Conservation (phyloP, 768 basidiomycete genomes). For the Collybia nuda region DNA sequence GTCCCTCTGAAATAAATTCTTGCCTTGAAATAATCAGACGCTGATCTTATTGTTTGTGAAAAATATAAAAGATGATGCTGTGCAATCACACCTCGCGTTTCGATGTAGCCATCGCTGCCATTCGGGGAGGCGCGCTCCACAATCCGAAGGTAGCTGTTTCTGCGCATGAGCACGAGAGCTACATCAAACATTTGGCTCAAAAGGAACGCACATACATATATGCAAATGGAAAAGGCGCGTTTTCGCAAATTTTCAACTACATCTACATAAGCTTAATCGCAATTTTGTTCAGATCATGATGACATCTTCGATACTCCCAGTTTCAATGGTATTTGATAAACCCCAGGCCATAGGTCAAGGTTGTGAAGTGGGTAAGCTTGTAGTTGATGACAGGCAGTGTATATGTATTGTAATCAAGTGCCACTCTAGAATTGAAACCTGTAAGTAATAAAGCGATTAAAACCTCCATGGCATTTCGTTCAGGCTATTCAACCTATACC, state of each 20-base stretch:
- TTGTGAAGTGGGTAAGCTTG: no score
- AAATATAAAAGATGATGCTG: conserved; percentile 61
- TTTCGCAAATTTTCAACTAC: neutral
- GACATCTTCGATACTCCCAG: conserved; percentile 46
- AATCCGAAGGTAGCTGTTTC: conserved; percentile 57
- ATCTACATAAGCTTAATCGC: no score
- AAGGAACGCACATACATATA: conserved; percentile 66
- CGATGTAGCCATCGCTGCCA: conserved; percentile 60
- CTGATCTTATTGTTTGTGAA: neutral
- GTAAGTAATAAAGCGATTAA: no score
- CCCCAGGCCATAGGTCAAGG: no score
- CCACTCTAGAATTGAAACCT: no score
- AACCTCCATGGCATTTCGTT: no score
- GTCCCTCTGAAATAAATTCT: conserved; percentile 15
- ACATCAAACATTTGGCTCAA: conserved; percentile 56
- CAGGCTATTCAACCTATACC: no score
- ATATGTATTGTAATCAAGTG: no score
- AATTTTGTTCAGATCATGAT: conserved; percentile 35
- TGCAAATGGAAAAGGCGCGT: conserved; percentile 54
- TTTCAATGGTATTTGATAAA: conserved; percentile 24
- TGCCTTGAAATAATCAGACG: neutral
- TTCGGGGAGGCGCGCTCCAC: conserved; percentile 49
- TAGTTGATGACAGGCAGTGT: no score
- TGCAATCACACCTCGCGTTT: conserved; percentile 69
- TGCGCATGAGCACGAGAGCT: conserved; percentile 57